phyloP scores from a whole-genome alignment of 1,284 basidiomycete species.

The Malassezia furfur region DNA sequence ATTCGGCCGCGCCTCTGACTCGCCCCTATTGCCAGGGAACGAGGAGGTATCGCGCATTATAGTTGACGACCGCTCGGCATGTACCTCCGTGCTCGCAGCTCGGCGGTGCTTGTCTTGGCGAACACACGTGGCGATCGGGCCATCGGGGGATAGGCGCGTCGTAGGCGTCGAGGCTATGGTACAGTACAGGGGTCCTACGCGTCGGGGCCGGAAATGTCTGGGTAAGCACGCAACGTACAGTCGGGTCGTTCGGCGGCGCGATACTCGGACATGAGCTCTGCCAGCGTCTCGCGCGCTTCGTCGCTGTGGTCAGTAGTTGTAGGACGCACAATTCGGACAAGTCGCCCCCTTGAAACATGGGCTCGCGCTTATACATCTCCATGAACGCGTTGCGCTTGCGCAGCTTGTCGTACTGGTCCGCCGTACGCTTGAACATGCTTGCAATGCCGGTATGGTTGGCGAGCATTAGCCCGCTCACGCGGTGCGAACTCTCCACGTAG shows the following conservation, averaged over 20 bases:
- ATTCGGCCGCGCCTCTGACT: no score
- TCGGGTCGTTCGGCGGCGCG: slow-evolving; percentile 40
- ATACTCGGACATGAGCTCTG: slow-evolving; percentile 43
- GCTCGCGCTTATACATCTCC: slow-evolving; percentile 96
- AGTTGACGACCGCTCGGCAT: background rate
- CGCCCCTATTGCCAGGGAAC: no score
- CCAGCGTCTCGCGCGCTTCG: slow-evolving; percentile 42
- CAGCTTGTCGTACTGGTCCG: slow-evolving; percentile 87
- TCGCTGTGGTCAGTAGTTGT: slow-evolving; percentile 21
- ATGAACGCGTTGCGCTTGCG: slow-evolving; percentile 85
- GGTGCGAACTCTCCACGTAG: slow-evolving; percentile 72
- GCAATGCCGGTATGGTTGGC: slow-evolving; percentile 97
- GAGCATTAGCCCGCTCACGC: slow-evolving; percentile 94
- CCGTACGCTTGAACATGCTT: slow-evolving; percentile 72
- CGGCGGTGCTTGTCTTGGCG: background rate
- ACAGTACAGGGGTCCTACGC: background rate
- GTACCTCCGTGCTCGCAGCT: background rate
- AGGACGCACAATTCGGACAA: slow-evolving; percentile 28
- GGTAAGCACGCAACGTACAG: slow-evolving; percentile 12
- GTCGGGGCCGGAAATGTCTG: background rate
- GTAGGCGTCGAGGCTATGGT: background rate
- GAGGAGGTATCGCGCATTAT: no score
- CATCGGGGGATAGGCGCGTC: background rate
- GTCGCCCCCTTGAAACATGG: slow-evolving; percentile 39
- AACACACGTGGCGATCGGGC: background rate